Evolutionary conservation across 192 early-diverging fungal species (phyloP), one percentile per base, ranked within the genome.

Genomic region (Coemansia sp.): DNA sequence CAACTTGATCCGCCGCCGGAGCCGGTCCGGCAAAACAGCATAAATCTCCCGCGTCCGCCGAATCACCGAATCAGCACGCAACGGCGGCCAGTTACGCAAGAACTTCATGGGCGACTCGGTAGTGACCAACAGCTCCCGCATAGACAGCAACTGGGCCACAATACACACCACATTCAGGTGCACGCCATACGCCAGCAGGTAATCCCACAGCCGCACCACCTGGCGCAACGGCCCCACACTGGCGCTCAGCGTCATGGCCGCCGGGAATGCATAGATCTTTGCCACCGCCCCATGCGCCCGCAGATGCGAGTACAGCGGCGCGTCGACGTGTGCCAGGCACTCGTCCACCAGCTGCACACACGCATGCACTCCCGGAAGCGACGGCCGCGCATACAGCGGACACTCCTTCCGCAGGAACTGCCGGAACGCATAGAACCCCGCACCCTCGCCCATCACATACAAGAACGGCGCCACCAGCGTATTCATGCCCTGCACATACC

Each of bases 401-500:
- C 92, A 95, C 40, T 85, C 80, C 49, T 83, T 76, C 52, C 84
- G 85, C 44, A 98, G 83, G 51, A 98, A 91, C 16, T 83, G 84
- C 4, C 88, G 82, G 59, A 90, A 94, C 8, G 86, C 78, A 54
- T 82, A 90, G 45, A 90, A 95, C 5, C 89, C 90, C 33, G 92
- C 91, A 48, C 94, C 77, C 68, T 98, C 95, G 32, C 87, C 82
- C 86, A 98, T 86, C 0, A 85, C 83, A 48, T 84, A 92, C 14
- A 94, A 67, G 54, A 98, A 95, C 22, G 95, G 95, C 12, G 90
- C 90, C 33, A 79, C 76, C 34, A 95, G 75, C 30, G 92, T 89
- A 67, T 94, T 98, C 89, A 98, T 94, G 16, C 92, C 91, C 64
- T 92, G 91, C 16, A 95, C 92, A 65, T 98, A 91, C 80, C 33